Base-by-base conservation (phyloP, 345 rosid species). In the Camelina sativa region DNA sequence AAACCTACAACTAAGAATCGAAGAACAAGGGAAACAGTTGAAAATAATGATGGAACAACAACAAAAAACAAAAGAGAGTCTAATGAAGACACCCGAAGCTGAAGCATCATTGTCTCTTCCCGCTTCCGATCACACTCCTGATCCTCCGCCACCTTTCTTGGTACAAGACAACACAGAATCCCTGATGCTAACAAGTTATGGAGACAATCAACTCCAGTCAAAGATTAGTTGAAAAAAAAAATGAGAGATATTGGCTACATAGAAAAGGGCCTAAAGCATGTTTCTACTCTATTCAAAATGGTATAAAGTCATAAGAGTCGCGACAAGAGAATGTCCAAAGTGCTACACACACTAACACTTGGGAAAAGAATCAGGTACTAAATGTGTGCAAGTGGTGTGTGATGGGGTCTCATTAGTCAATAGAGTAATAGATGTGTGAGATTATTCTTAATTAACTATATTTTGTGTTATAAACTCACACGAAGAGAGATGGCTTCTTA, bases 1-100 rank as follows among this genome's bases (percentile, higher is more conserved):
- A 79, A 86, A 80, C 71, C 79, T 95, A 60, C 99, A 95, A 58
- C 13, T 92, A 76, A 66, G 80, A 43, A 95, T 92, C 43, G 99
- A 95, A 84, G 97, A 89, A 67, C 99, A 95, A 79, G 93, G 96
- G 37, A 85, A 67, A 80, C 88, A 90, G 16, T 87, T 95, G 15
- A 86, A 84, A 82, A 83, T 71, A 81, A 86, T 95, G 96, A 85
- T 95, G 64, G 96, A 90, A 54, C 88, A 87, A 69, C 99, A 92
- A 66, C 91, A 85, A 55, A 85, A 82, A 73, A 77, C 82, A 34
- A 86, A 66, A 17, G 80, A 82, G 43, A 70, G 76, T 68, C 80
- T 74, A 43, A 37, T 76, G 46, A 82, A 78, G 69, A 72, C 57
- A 46, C 84, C 84, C 16, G 74, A 71, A 32, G 16, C 28, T 23